Evolutionary conservation across 441 rosid species (phyloP).

Genomic region (Eruca vesicaria): DNA sequence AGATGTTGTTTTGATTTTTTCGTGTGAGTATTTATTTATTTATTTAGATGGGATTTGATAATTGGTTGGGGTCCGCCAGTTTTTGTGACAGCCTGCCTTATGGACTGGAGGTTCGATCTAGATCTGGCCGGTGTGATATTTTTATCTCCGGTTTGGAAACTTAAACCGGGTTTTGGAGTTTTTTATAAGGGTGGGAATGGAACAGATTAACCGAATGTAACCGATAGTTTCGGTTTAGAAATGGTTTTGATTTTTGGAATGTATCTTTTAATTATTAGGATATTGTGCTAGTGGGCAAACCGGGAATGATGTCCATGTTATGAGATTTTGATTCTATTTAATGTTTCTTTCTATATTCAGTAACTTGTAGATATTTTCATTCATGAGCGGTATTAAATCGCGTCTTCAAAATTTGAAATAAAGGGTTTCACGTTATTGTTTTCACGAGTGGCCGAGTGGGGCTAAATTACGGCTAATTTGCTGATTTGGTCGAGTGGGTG

Average conservation of each 20-base stretch:
- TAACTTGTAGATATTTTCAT: neutral
- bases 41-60: slow-evolving; percentile 19
- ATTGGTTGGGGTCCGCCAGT: slow-evolving; percentile 36
- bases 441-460: neutral
- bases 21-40: slow-evolving; percentile 12
- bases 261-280: neutral
- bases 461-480: neutral
- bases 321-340: neutral
- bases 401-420: neutral
- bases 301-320: neutral
- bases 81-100: slow-evolving; percentile 20
- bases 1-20: slow-evolving; percentile 4
- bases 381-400: neutral
- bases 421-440: neutral
- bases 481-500: neutral
- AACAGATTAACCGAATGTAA: neutral
- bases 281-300: neutral
- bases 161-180: neutral
- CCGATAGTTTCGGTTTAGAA: neutral
- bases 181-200: neutral
- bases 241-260: neutral
- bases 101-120: slow-evolving; percentile 1
- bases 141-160: neutral
- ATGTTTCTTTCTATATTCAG: neutral
- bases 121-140: neutral